phyloP scores from a whole-genome alignment of 148 eudicot genomes.

The Chenopodium album region DNA sequence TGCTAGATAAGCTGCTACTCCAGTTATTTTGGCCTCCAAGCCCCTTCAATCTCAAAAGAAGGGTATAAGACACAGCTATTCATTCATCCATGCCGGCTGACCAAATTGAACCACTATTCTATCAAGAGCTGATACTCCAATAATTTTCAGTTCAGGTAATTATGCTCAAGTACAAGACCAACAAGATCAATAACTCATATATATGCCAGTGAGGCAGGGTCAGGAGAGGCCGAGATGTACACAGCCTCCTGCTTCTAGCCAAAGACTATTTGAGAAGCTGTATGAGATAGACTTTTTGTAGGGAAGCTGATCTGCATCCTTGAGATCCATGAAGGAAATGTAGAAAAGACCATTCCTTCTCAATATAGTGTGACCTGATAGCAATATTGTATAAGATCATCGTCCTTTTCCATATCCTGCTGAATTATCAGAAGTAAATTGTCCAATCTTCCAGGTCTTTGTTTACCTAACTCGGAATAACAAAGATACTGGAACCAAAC shows the following conservation, averaged over 20 bases:
- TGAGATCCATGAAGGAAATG: background rate
- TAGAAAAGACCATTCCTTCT: constrained; percentile 2
- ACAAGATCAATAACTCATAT: background rate
- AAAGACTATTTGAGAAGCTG: background rate
- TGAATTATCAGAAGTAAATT: background rate
- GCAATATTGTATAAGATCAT: background rate
- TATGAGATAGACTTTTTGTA: background rate
- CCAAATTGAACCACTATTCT: background rate
- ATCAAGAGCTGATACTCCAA: background rate
- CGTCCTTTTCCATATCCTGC: background rate
- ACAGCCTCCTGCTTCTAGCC: background rate
- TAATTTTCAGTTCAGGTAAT: background rate
- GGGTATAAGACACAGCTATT: background rate
- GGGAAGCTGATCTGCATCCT: background rate
- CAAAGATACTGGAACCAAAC: constrained; percentile 34
- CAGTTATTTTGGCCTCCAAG: no score
- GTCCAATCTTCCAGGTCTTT: background rate
- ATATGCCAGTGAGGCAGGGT: background rate
- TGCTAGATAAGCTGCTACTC: no score
- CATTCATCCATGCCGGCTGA: background rate
- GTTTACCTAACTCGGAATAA: constrained; percentile 11
- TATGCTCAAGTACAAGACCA: background rate
- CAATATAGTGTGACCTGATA: background rate
- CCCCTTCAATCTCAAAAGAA: background rate
- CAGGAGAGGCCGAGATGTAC: background rate